Evolutionary conservation across 345 rosid species (phyloP).

Genomic region (Brassica napus): DNA sequence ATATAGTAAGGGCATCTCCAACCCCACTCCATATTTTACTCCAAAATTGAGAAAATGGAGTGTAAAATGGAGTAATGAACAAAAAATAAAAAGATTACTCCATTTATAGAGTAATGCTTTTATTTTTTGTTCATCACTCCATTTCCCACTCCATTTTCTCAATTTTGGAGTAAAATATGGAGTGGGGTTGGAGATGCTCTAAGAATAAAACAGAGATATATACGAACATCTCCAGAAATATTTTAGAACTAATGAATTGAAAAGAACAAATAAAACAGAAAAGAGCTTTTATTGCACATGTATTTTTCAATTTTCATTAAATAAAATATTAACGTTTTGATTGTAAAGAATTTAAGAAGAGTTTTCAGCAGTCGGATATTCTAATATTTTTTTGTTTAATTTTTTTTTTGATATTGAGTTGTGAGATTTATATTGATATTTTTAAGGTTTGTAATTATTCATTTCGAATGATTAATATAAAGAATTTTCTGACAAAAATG

Average conservation of each 20-base stretch:
- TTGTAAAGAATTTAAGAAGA: background rate
- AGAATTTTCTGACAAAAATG: background rate
- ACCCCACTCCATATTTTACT: too few species aligned
- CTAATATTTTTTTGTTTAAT: background rate
- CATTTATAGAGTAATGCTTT: too few species aligned
- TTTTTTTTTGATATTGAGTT: background rate
- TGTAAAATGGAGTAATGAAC: too few species aligned
- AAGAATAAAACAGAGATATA: background rate
- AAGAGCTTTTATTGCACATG: background rate
- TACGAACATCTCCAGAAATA: background rate
- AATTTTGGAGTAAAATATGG: too few species aligned
- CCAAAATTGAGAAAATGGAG: too few species aligned
- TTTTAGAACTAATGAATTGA: background rate
- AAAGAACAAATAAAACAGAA: too few species aligned
- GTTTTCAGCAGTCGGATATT: background rate
- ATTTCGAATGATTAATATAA: background rate
- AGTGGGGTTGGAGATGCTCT: too few species aligned
- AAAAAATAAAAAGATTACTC: too few species aligned
- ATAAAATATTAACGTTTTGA: background rate
- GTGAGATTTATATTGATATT: background rate
- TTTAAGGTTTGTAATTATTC: background rate
- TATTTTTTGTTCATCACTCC: too few species aligned
- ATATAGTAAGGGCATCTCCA: too few species aligned
- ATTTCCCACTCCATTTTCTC: too few species aligned
- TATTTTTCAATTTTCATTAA: background rate